Evolutionary conservation across 768 basidiomycete species (phyloP), one percentile per base, ranked within the genome.

Genomic region (Cantharellus anzutake): DNA sequence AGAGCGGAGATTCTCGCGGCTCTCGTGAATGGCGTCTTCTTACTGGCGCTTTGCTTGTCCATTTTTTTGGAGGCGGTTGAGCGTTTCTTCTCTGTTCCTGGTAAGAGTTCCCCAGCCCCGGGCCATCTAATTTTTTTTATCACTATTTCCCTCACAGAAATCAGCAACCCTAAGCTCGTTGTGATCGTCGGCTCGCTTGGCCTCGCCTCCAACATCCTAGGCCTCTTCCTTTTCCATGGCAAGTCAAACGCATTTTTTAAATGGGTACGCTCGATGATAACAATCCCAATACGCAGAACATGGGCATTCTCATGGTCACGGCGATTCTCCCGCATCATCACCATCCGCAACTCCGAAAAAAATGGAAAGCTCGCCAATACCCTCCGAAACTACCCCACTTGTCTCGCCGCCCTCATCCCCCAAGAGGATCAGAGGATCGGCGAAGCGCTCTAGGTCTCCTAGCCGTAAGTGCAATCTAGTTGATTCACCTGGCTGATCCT

Each of bases 1-100:
- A 78, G 96, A 63, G 96, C 96, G 16, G 93, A 96, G 68, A 93
- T 96, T 62, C 78, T 97, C 4, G 93, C 92, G 29, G 96, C 96
- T 0, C 76, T 98, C 51, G 73, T 98, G 64, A 99, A 99, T 66
- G 96, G 96, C 57, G 91, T 98, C 59, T 98, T 98, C 74, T 79
- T 99, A 3, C 78, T 97, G 50, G 96, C 96, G 0, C 79, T 98
- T 0, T 99, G 96, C 72, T 92, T 98, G 71, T 91, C 92, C 3
- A 97, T 99, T 64, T 83, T 79, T 52, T 73, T 98, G 65, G 94
- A 99, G 69, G 93, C 96, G 3, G 71, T 98, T 52, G 81, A 87
- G 63, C 80, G 96, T 44, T 90, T 97, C 74, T 86, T 97, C 73
- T 78, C 74, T 61, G 81, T 81, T 3, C 84, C 85, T 63, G 88